A percentile compares a stretch with the other conserved stretches of the same genome.
Evolutionary conservation across 352 stramenopile genomes (phyloP).

Genomic region (Pilasporangium apinafurcum): DNA sequence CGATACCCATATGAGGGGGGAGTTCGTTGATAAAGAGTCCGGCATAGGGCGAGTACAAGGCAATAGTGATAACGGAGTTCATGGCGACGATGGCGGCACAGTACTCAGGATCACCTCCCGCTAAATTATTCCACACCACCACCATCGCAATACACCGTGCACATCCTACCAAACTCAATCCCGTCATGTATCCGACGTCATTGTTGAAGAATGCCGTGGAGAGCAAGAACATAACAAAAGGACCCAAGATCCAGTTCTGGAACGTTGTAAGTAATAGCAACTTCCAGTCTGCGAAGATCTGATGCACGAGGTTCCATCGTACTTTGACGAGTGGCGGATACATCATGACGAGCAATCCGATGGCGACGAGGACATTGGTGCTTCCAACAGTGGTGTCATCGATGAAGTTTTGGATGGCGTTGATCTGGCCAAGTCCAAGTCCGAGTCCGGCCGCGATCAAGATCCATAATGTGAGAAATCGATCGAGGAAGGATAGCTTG

Average conservation of each 20-base stretch:
- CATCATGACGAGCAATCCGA: slow-evolving; percentile 54
- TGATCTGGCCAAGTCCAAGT: slow-evolving; percentile 24
- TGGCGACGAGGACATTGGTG: slow-evolving; percentile 44
- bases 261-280: slow-evolving; percentile 45
- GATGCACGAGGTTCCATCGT: slow-evolving; percentile 45
- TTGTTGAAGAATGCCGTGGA: slow-evolving; percentile 33
- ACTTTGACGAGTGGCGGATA: slow-evolving; percentile 44
- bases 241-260: slow-evolving; percentile 51
- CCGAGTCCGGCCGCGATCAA: slow-evolving; percentile 22
- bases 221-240: slow-evolving; percentile 50
- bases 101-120: slow-evolving; percentile 50
- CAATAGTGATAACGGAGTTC: slow-evolving; percentile 60
- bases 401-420: slow-evolving; percentile 27
- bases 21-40: slow-evolving; percentile 50
- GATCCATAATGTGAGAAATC: slow-evolving; percentile 48
- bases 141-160: slow-evolving; percentile 73
- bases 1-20: slow-evolving; percentile 24
- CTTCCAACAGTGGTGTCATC: slow-evolving; percentile 31
- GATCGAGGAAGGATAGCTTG: slow-evolving; percentile 28
- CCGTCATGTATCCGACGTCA: slow-evolving; percentile 45
- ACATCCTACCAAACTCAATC: slow-evolving; percentile 52
- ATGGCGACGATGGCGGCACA: slow-evolving; percentile 60
- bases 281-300: slow-evolving; percentile 29
- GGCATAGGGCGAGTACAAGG: slow-evolving; percentile 51
- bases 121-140: slow-evolving; percentile 63